Evolutionary conservation across 2,329 filamentous ascomycete genomes (phyloP).

Genomic region (Chalara sp.): DNA sequence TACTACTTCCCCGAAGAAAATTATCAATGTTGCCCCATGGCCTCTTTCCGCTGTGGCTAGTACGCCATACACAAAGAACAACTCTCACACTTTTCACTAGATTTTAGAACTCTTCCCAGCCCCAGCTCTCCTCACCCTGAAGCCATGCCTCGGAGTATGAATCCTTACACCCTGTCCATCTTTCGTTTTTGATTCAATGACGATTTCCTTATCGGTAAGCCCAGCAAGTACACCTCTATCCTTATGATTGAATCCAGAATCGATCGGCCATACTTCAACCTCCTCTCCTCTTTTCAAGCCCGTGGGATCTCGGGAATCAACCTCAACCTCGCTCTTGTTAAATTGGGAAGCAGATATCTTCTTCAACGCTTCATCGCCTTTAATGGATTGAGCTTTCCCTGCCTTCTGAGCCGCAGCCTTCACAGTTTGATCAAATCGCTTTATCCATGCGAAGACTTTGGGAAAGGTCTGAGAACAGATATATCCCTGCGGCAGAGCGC

Average conservation of each 20-base stretch:
- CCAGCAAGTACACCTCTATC: slow-evolving; percentile 50
- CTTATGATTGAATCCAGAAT: slow-evolving; percentile 51
- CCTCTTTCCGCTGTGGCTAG: too few relatives aligned
- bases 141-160: slow-evolving; percentile 56
- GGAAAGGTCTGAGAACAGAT: slow-evolving; percentile 50
- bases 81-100: not conserved
- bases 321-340: slow-evolving; percentile 35
- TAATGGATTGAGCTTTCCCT: slow-evolving; percentile 35
- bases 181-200: slow-evolving; percentile 43
- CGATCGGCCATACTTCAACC: slow-evolving; percentile 54
- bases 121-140: slow-evolving; percentile 33
- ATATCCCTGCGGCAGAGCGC: slow-evolving; percentile 44
- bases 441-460: slow-evolving; percentile 55
- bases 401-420: slow-evolving; percentile 33
- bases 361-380: slow-evolving; percentile 46
- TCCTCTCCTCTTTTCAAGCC: slow-evolving; percentile 44
- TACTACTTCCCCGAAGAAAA: too few relatives aligned
- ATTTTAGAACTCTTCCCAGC: not conserved
- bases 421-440: slow-evolving; percentile 48
- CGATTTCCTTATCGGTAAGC: slow-evolving; percentile 47
- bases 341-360: slow-evolving; percentile 39
- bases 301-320: slow-evolving; percentile 46
- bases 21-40: too few relatives aligned
- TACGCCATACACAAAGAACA: too few relatives aligned
- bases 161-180: slow-evolving; percentile 41